Evolutionary conservation across 352 stramenopile species (phyloP).

Genomic region (Globisporangium irregulare): DNA sequence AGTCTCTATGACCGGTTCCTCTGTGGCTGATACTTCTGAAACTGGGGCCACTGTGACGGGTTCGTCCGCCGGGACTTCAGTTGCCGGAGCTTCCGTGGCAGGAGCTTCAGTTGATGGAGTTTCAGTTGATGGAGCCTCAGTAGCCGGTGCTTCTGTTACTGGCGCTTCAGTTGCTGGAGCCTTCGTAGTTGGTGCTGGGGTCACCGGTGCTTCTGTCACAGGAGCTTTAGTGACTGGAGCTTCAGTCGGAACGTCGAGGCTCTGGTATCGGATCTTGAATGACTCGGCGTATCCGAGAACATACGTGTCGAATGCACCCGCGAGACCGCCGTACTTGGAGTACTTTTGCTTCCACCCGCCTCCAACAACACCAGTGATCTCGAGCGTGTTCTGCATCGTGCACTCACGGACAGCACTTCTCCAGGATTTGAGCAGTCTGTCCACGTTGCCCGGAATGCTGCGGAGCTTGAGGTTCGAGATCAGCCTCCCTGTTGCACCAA

Average conservation of each 20-base stretch:
- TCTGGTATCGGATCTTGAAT: slow-evolving; percentile 24
- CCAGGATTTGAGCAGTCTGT: slow-evolving; percentile 17
- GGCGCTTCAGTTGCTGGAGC: not conserved
- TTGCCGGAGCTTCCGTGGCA: not conserved
- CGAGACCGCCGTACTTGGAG: slow-evolving; percentile 14
- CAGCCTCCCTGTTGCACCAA: slow-evolving; percentile 18
- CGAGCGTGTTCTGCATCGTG: slow-evolving; percentile 19
- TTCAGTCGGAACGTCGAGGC: slow-evolving; percentile 8
- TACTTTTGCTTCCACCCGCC: slow-evolving; percentile 27
- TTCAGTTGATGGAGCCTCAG: not conserved
- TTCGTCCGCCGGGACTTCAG: not conserved
- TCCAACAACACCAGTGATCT: slow-evolving; percentile 24
- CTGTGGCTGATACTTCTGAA: not conserved
- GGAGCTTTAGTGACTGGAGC: not conserved
- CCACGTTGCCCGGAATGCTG: slow-evolving; percentile 20
- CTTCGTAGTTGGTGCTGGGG: slow-evolving; percentile 1
- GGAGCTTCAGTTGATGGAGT: slow-evolving; percentile 7
- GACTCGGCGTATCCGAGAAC: slow-evolving; percentile 28
- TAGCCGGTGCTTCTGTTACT: not conserved
- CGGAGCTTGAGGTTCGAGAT: slow-evolving; percentile 21
- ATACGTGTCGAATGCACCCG: slow-evolving; percentile 7
- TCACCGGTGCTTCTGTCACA: not conserved
- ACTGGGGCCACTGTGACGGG: not conserved
- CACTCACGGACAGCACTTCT: slow-evolving; percentile 17
- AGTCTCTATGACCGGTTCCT: not conserved